phyloP scores from a whole-genome alignment of 306 rosid species.

The Herpetospermum pedunculosum region DNA sequence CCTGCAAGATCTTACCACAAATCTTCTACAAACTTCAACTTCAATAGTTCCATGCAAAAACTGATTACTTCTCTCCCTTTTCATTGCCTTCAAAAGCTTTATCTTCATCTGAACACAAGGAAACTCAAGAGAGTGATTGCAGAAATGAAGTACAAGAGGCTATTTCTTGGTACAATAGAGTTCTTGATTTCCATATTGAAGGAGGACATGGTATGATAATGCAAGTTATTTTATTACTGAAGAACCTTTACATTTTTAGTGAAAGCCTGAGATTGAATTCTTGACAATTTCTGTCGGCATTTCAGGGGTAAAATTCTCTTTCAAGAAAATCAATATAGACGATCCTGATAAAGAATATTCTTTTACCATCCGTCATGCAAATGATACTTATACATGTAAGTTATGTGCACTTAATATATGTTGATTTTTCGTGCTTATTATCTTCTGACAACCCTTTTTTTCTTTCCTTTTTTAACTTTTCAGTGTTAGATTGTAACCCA shows the following conservation, averaged over 20 bases:
- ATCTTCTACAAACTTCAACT: not conserved
- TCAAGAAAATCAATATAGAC: slow-evolving; percentile 42
- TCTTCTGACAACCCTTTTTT: not conserved
- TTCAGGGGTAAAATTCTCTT: slow-evolving; percentile 68
- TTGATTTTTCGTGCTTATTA: not conserved
- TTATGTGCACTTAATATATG: not conserved
- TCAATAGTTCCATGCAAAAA: not conserved
- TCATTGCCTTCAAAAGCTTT: slow-evolving; percentile 15
- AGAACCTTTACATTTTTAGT: not conserved
- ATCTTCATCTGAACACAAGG: slow-evolving; percentile 45
- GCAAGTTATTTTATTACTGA: not conserved
- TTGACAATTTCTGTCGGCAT: slow-evolving; percentile 9
- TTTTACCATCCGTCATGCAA: slow-evolving; percentile 55
- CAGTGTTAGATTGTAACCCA: slow-evolving; percentile 75
- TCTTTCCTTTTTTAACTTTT: not conserved
- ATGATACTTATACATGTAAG: slow-evolving; percentile 63
- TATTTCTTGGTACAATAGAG: slow-evolving; percentile 69
- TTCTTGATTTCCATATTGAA: slow-evolving; percentile 71
- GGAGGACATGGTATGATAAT: slow-evolving; percentile 63
- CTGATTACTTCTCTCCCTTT: not conserved
- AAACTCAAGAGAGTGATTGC: slow-evolving; percentile 21
- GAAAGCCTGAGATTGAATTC: slow-evolving; percentile 6
- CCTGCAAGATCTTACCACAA: not conserved
- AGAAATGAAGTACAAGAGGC: slow-evolving; percentile 48
- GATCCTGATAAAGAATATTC: slow-evolving; percentile 50